Evolutionary conservation across 176 grass and related monocot species (phyloP).

Genomic region (Bothriochloa decipiens): DNA sequence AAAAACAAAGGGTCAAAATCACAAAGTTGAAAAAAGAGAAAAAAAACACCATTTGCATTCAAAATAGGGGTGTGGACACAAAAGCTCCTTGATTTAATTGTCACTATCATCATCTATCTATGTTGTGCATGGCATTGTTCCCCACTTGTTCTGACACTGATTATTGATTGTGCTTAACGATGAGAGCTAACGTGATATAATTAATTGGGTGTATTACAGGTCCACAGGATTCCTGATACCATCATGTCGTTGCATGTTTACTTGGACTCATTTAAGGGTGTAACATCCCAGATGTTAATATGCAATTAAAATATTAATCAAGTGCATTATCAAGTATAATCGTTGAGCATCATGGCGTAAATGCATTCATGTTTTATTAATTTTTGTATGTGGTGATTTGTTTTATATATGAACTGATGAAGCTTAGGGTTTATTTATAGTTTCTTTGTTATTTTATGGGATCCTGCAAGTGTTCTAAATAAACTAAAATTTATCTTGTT

Average conservation of each 20-base stretch:
- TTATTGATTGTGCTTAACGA: background rate
- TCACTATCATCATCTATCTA: background rate
- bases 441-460: too few species aligned
- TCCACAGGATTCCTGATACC: constrained; percentile 43
- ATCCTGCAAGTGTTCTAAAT: too few species aligned
- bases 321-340: too few species aligned
- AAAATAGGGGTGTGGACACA: background rate
- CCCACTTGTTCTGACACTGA: background rate
- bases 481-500: too few species aligned
- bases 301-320: too few species aligned
- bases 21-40: background rate
- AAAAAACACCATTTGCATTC: background rate
- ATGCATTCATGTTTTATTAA: too few species aligned
- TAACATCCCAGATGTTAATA: too few species aligned
- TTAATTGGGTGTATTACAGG: constrained; percentile 30
- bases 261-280: constrained; percentile 43
- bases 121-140: background rate
- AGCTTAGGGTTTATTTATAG: too few species aligned
- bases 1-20: background rate
- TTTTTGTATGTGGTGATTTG: too few species aligned
- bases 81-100: background rate
- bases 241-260: constrained; percentile 34
- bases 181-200: background rate
- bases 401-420: too few species aligned
- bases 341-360: too few species aligned